Percentiles rank a stretch among this genome's conserved stretches.
Evolutionary conservation across 106 monocot species (phyloP).

Genomic region (Ottelia alismoides): DNA sequence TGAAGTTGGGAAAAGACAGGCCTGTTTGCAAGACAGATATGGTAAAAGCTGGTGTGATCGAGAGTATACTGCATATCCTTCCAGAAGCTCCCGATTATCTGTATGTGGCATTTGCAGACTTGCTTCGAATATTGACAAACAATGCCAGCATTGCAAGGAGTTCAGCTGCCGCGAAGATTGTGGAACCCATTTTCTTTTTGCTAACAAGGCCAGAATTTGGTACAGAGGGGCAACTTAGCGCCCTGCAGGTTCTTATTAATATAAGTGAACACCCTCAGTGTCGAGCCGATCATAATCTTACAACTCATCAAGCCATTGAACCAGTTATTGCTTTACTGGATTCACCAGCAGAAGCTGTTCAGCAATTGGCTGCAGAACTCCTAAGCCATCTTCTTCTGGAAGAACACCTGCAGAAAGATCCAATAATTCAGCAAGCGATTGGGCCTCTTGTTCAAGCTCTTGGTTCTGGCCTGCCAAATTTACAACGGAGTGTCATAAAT

Average conservation of each 20-base stretch:
- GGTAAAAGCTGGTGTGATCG: slow-evolving; percentile 87
- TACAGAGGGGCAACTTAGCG: slow-evolving; percentile 79
- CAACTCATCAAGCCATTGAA: slow-evolving; percentile 51
- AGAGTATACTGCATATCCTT: slow-evolving; percentile 70
- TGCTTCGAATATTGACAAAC: slow-evolving; percentile 91
- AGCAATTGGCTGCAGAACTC: no score
- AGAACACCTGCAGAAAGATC: no score
- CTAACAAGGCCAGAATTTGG: slow-evolving; percentile 59
- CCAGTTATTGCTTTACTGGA: no score
- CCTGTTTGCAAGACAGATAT: slow-evolving; percentile 91
- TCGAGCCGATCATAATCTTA: slow-evolving; percentile 55
- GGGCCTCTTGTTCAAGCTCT: no score
- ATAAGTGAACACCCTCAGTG: slow-evolving; percentile 85
- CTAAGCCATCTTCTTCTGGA: no score
- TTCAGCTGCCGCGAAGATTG: slow-evolving; percentile 70
- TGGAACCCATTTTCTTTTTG: slow-evolving; percentile 60
- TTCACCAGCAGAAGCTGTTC: no score
- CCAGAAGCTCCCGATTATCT: slow-evolving; percentile 86
- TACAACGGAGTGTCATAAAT: no score
- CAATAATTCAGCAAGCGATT: no score
- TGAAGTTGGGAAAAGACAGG: slow-evolving; percentile 82
- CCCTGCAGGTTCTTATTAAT: slow-evolving; percentile 83
- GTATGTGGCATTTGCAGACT: slow-evolving; percentile 60
- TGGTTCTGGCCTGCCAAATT: no score
- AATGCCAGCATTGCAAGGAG: slow-evolving; percentile 92